phyloP scores from a whole-genome alignment of 129 eudicot genomes.

The Flaveria ramosissima region DNA sequence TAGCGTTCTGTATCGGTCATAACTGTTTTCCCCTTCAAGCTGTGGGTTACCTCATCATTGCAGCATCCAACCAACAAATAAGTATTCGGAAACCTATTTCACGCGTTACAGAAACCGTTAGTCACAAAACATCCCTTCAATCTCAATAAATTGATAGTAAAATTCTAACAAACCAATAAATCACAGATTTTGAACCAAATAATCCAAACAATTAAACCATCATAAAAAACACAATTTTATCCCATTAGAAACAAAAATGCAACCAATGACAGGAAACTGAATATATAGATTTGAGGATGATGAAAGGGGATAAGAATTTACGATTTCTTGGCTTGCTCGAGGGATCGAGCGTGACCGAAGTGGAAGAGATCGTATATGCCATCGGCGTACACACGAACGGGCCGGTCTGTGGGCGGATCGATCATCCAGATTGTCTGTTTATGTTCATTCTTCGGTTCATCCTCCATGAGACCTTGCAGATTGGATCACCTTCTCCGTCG shows the following conservation, averaged over 20 bases:
- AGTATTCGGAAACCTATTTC: constrained; percentile 68
- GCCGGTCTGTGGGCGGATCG: constrained; percentile 52
- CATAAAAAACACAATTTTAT: background rate
- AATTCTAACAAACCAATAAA: too few relatives aligned
- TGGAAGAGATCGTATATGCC: constrained; percentile 60
- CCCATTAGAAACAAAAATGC: background rate
- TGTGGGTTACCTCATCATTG: constrained; percentile 76
- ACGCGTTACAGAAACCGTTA: background rate
- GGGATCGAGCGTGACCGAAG: constrained; percentile 59
- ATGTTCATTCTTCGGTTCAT: constrained; percentile 28
- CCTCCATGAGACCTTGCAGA: constrained; percentile 23
- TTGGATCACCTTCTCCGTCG: constrained; percentile 8
- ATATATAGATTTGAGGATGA: background rate
- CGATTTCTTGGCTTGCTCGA: constrained; percentile 60
- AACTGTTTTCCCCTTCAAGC: constrained; percentile 79
- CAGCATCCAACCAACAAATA: constrained; percentile 81
- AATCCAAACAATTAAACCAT: background rate
- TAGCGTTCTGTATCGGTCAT: constrained; percentile 76
- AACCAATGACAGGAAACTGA: background rate
- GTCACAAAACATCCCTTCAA: constrained; percentile 4
- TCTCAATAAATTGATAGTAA: background rate
- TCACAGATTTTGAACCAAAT: background rate
- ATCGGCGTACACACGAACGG: constrained; percentile 59
- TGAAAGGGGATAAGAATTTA: constrained; percentile 8
- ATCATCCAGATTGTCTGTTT: constrained; percentile 41